Percentiles rank a stretch among this genome's conserved stretches.
Conservation (phyloP, 306 rosid genomes). For the Pterocarpus santalinus region DNA sequence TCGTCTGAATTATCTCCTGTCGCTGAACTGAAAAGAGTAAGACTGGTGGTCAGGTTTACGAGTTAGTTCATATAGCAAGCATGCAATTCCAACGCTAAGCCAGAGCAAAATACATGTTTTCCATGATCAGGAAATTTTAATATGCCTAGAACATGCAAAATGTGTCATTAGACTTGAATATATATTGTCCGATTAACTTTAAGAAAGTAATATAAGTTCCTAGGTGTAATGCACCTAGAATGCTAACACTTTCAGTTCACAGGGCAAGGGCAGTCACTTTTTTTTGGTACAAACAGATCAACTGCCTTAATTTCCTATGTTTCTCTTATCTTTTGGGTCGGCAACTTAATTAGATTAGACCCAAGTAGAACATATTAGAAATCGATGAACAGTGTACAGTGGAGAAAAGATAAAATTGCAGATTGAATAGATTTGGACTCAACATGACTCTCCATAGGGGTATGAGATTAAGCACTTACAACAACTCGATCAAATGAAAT, state of each 20-base stretch:
- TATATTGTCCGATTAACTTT: background rate
- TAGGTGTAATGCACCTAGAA: no score
- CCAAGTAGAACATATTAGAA: background rate
- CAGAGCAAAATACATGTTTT: background rate
- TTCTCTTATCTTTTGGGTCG: background rate
- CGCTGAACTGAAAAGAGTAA: constrained; percentile 46
- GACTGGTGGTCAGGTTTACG: constrained; percentile 41
- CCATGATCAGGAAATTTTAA: background rate
- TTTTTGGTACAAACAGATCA: no score
- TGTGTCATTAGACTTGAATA: background rate
- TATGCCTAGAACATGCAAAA: constrained; percentile 3
- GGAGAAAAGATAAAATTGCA: background rate
- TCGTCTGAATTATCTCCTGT: background rate
- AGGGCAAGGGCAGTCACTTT: no score
- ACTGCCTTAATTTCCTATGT: background rate
- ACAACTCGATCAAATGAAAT: background rate
- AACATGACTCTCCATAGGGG: no score
- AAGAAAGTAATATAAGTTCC: background rate
- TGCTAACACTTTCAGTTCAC: no score
- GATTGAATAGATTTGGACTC: background rate
- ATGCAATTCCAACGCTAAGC: background rate
- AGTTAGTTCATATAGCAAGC: background rate
- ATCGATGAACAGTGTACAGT: background rate
- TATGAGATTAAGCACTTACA: no score
- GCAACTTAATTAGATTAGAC: no score